A percentile compares a stretch with the other conserved stretches of the same genome.
Conservation (phyloP, 2,329 filamentous ascomycete species). For the Juglanconis sp. region DNA sequence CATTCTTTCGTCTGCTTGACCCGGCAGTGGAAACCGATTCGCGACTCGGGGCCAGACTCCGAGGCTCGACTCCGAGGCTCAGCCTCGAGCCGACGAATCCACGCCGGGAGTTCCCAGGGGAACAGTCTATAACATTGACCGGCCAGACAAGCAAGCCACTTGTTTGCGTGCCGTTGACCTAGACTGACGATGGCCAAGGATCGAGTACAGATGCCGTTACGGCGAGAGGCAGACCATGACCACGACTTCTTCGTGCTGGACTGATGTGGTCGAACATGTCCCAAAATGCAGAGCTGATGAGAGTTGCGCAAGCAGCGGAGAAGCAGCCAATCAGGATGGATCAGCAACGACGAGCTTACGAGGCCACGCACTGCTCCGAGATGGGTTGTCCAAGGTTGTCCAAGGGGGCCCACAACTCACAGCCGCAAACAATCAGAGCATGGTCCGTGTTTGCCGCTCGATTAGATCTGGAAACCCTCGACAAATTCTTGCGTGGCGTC, state of each 20-base stretch:
- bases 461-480: conserved; percentile 3
- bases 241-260: not conserved
- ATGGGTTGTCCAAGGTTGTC: conserved; percentile 10
- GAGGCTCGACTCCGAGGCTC: no score
- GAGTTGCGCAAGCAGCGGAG: conserved; percentile 19
- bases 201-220: no score
- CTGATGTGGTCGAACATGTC: not conserved
- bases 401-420: not conserved
- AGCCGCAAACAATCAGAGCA: not conserved
- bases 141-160: no score
- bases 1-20: not conserved
- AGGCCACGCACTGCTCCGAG: conserved; percentile 23
- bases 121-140: no score
- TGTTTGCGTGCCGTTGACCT: no score
- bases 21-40: conserved; percentile 1
- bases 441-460: not conserved
- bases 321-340: conserved; percentile 24
- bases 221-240: no score
- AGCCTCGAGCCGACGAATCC: not conserved
- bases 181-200: no score
- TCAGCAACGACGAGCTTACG: conserved; percentile 25
- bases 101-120: not conserved
- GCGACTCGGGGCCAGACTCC: not conserved
- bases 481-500: not conserved
- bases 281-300: not conserved